Percentiles rank a stretch among this genome's conserved stretches.
Conservation (phyloP, 176 grass and related monocot genomes). For the Rhipidocladum racemiflorum region DNA sequence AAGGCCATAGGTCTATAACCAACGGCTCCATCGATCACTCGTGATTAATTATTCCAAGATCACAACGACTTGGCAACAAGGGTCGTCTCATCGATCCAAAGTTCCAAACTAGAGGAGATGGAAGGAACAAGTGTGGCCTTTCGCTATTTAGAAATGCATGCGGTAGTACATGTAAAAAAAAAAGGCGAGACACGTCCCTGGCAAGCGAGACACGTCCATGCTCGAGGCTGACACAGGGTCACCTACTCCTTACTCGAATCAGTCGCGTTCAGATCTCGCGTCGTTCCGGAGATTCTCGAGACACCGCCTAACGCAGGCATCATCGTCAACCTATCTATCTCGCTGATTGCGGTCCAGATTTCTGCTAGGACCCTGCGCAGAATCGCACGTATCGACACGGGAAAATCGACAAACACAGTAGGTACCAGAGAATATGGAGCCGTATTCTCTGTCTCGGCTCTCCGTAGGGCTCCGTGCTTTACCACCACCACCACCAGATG, state of each 20-base stretch:
- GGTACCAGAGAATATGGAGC: background rate
- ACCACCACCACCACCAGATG: background rate
- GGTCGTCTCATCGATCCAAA: background rate
- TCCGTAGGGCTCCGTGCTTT: background rate
- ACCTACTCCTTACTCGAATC: background rate
- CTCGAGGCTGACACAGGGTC: background rate
- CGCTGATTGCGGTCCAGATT: background rate
- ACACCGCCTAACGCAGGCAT: background rate
- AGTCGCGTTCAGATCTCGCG: constrained; percentile 18
- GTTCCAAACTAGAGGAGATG: background rate
- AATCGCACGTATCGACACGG: constrained; percentile 21
- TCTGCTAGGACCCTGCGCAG: background rate
- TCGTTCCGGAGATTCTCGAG: constrained; percentile 18
- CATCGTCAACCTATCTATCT: background rate
- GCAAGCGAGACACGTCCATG: constrained; percentile 26
- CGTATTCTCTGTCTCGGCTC: background rate
- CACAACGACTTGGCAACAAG: background rate
- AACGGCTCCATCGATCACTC: constrained; percentile 2
- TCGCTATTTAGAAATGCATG: background rate
- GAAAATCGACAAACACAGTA: constrained; percentile 5
- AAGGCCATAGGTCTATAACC: background rate
- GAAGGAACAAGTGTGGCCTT: background rate
- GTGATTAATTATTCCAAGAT: constrained; percentile 12
- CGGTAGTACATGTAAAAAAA: background rate
- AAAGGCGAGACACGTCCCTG: background rate